Evolutionary conservation across 768 basidiomycete genomes (phyloP).

Genomic region (Termitomyces sp.): DNA sequence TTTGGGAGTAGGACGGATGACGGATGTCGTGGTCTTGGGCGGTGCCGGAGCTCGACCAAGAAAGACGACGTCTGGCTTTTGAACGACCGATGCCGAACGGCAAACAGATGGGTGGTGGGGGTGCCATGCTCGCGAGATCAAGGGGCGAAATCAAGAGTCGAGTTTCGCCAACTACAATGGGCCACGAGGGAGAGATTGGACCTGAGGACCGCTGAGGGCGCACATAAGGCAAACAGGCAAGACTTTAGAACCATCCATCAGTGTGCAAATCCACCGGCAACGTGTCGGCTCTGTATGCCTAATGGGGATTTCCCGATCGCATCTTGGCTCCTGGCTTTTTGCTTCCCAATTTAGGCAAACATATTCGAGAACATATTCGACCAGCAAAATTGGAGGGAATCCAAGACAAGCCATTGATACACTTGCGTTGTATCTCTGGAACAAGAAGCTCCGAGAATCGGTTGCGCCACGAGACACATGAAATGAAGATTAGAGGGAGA

Average conservation of each 20-base stretch:
- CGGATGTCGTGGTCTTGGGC: slow-evolving; percentile 28
- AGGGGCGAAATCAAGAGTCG: slow-evolving; percentile 3
- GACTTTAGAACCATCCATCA: slow-evolving; percentile 7
- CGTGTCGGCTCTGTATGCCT: slow-evolving; percentile 13
- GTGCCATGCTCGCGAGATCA: slow-evolving; percentile 36
- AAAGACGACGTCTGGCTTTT: slow-evolving; percentile 42
- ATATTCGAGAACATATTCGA: too few relatives aligned
- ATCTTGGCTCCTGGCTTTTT: neutral
- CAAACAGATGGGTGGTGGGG: slow-evolving; percentile 56
- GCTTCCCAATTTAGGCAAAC: neutral
- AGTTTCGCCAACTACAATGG: neutral
- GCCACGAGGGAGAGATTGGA: slow-evolving; percentile 12
- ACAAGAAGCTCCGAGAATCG: neutral
- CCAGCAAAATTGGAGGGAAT: too few relatives aligned
- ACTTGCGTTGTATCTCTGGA: too few relatives aligned
- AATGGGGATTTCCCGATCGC: slow-evolving; percentile 3
- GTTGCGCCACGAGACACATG: neutral
- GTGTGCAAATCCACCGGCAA: slow-evolving; percentile 8
- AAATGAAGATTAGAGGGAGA: too few relatives aligned
- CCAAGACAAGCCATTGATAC: too few relatives aligned
- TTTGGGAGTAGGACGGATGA: slow-evolving; percentile 38
- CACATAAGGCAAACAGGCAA: neutral
- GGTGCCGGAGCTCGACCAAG: slow-evolving; percentile 36
- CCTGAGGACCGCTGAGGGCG: neutral
- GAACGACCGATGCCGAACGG: slow-evolving; percentile 42